A percentile compares a stretch with the other conserved stretches of the same genome.
Evolutionary conservation across 163 green algal species (phyloP).

Genomic region (Scenedesmus sp.): DNA sequence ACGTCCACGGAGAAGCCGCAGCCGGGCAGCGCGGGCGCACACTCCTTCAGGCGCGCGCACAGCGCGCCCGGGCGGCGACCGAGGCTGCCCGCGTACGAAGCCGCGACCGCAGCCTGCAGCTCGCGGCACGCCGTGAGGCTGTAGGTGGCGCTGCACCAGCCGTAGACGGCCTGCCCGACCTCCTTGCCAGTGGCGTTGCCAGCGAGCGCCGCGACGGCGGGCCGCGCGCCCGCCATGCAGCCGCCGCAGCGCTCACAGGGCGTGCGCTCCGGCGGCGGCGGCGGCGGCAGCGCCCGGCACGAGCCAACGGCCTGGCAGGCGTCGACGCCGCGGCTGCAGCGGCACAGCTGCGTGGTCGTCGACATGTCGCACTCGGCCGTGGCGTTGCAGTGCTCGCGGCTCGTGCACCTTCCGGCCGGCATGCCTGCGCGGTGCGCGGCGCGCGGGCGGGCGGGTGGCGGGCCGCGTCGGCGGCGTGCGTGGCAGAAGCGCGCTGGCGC

Average conservation of each 20-base stretch:
- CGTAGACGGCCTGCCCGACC: neutral
- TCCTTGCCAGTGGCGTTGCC: neutral
- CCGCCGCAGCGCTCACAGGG: slow-evolving; percentile 13
- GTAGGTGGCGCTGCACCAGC: slow-evolving; percentile 24
- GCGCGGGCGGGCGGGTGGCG: too few relatives aligned
- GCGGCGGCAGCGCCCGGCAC: slow-evolving; percentile 9
- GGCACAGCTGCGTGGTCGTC: slow-evolving; percentile 16
- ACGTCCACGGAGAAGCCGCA: neutral
- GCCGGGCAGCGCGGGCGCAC: neutral
- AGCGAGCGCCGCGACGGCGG: neutral
- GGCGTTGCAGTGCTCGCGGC: slow-evolving; percentile 11
- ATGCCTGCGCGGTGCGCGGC: slow-evolving; percentile 10
- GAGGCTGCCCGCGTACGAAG: neutral
- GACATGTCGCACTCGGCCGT: slow-evolving; percentile 18
- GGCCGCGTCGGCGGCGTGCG: too few relatives aligned
- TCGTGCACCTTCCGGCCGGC: slow-evolving; percentile 9
- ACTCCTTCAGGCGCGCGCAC: slow-evolving; percentile 7
- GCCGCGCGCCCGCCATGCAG: neutral
- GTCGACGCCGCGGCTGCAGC: slow-evolving; percentile 15
- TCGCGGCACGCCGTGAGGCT: neutral
- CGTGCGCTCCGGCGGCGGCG: neutral
- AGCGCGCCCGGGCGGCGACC: slow-evolving; percentile 4
- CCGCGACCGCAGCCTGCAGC: neutral
- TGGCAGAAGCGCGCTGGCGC: too few relatives aligned
- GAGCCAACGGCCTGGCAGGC: slow-evolving; percentile 7